Evolutionary conservation across 352 stramenopile species (phyloP), one percentile per base, ranked within the genome.

Genomic region (Plasmopara halstedii): DNA sequence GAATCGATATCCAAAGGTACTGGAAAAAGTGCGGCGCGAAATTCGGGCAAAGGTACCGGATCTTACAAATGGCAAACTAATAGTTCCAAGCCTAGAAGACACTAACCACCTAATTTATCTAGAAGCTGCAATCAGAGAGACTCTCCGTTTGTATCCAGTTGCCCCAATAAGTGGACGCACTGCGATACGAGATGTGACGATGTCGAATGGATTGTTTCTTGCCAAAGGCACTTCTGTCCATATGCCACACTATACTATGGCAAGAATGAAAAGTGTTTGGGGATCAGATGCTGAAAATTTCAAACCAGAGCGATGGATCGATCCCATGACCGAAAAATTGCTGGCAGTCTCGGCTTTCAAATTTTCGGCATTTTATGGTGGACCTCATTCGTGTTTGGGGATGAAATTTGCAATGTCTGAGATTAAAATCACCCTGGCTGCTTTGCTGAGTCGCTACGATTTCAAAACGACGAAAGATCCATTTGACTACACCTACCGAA

Each of bases 341-440:
- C 40, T 60, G 11, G 27, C 27, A 1, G 54, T 75, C 4, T 83
- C 72, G 7, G 15, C 70, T 6, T 90, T 67, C 56, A 54, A 91
- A 47, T 94, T 88, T 50, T 44, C 60, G 9, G 48, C 69, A 6
- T 95, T 95, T 54, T 73, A 87, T 46, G 73, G 66, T 17, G 83
- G 84, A 0, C 73, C 72, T 7, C 67, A 83, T 20, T 39, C 64
- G 23, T 94, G 85, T 40, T 52, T 94, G 1, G 85, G 85, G 18
- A 77, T 67, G 42, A 72, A 73, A 18, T 56, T 95, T 0, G 83
- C 85, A 14, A 80, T 93, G 59, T 51, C 91, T 2, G 75, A 94
- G 64, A 87, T 92, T 59, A 90, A 91, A 63, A 49, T 92, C 33
- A 63, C 86, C 9, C 46, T 85, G 10, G 52, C 64, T 2, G 57